phyloP scores from a whole-genome alignment of 495 filamentous ascomycete species.

The Amniculicola lignicola region DNA sequence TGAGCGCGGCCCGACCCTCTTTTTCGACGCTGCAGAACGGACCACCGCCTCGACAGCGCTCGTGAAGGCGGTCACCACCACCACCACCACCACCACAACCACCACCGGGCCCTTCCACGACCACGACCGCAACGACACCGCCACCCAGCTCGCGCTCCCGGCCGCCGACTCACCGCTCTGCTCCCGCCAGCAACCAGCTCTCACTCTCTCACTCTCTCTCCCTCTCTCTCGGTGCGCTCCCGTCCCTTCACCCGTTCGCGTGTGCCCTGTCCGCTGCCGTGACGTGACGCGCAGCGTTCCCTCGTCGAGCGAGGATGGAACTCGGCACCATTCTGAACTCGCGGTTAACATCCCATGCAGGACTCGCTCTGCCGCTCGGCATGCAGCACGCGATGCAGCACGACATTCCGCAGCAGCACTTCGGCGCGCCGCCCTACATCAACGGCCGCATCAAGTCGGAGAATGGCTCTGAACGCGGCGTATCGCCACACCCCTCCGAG shows the following conservation, averaged over 20 bases:
- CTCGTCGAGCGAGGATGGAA: slow-evolving; percentile 29
- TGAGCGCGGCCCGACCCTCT: slow-evolving; percentile 29
- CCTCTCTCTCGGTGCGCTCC: slow-evolving; percentile 29
- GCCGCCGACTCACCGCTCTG: background rate
- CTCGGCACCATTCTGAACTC: slow-evolving; percentile 41
- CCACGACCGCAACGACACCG: background rate
- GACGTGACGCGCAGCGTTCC: slow-evolving; percentile 12
- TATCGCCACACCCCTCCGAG: slow-evolving; percentile 68
- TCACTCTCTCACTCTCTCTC: slow-evolving; percentile 8
- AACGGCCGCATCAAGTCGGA: slow-evolving; percentile 50
- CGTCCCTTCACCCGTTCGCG: slow-evolving; percentile 8
- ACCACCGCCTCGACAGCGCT: slow-evolving; percentile 24
- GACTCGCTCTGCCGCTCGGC: slow-evolving; percentile 31
- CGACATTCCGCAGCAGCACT: slow-evolving; percentile 37
- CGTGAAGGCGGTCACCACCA: slow-evolving; percentile 5
- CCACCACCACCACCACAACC: slow-evolving; percentile 12
- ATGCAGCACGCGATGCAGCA: slow-evolving; percentile 39
- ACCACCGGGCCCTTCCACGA: background rate
- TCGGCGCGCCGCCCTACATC: slow-evolving; percentile 36
- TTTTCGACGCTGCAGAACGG: slow-evolving; percentile 32
- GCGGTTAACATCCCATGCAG: slow-evolving; percentile 33
- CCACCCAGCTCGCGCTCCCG: background rate
- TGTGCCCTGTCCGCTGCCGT: slow-evolving; percentile 1
- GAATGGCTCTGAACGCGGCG: slow-evolving; percentile 64
- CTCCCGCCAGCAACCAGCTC: background rate